These are phyloP conservation scores for Dentipellis sp. DNA, from an alignment of 768 basidiomycete species.

Conservation along the genomic window DNA sequence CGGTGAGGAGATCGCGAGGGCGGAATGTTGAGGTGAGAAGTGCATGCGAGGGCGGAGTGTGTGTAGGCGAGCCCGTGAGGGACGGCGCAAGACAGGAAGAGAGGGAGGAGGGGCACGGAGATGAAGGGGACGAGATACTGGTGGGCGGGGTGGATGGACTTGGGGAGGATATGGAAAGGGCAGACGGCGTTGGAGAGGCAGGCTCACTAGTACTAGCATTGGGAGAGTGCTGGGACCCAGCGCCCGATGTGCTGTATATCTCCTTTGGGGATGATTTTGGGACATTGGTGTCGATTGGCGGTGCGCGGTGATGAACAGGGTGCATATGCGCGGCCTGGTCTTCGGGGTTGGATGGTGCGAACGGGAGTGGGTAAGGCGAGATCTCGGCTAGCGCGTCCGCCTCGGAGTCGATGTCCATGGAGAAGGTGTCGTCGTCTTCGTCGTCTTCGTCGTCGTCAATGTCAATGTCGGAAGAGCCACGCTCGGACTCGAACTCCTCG, in stretches of 20 bases:
- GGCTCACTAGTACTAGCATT: slow-evolving; percentile 12
- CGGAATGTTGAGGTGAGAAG: slow-evolving; percentile 22
- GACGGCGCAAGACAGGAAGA: slow-evolving; percentile 5
- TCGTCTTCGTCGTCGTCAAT: slow-evolving; percentile 9
- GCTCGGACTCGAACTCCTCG: slow-evolving; percentile 17
- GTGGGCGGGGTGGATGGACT: slow-evolving; percentile 14
- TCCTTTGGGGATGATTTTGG: slow-evolving; percentile 2
- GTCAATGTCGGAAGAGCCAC: slow-evolving; percentile 1
- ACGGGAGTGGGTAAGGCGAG: slow-evolving; percentile 6
- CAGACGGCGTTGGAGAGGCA: slow-evolving; percentile 16
- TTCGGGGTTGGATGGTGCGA: slow-evolving; percentile 4
- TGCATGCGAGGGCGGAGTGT: slow-evolving; percentile 4
- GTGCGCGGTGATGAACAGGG: slow-evolving; percentile 22
- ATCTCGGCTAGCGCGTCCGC: slow-evolving; percentile 18
- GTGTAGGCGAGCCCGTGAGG: slow-evolving; percentile 3
- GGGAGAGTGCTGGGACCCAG: slow-evolving; percentile 13
- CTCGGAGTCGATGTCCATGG: slow-evolving; percentile 23
- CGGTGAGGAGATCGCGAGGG: slow-evolving; percentile 26
- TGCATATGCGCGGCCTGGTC: slow-evolving; percentile 39
- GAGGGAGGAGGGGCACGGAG: background rate
- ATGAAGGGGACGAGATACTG: slow-evolving; percentile 4
- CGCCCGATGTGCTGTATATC: slow-evolving; percentile 21
- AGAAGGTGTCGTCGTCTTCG: slow-evolving; percentile 20
- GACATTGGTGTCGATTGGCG: slow-evolving; percentile 12
- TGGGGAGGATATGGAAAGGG: slow-evolving; percentile 6